Percentiles rank a stretch among this genome's conserved stretches.
Conservation (phyloP, 768 basidiomycete genomes). For the Crucibulum laeve region DNA sequence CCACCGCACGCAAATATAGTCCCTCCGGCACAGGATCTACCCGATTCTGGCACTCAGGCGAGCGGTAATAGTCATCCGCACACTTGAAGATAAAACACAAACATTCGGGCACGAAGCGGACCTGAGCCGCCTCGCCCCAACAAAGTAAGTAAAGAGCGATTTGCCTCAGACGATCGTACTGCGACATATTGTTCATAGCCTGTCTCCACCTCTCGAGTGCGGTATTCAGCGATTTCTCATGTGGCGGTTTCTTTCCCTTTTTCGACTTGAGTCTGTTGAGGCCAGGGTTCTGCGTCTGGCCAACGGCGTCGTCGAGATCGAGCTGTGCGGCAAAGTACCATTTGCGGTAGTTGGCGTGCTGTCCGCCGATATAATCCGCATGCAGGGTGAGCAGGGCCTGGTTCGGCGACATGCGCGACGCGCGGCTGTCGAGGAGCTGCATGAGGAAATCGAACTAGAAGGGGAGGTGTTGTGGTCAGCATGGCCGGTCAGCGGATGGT, state of each 20-base stretch:
- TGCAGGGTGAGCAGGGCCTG: slow-evolving; percentile 94
- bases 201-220: slow-evolving; percentile 93
- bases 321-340: slow-evolving; percentile 99
- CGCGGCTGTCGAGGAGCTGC: slow-evolving; percentile 94
- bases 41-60: slow-evolving; percentile 93
- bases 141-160: slow-evolving; percentile 92
- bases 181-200: slow-evolving; percentile 98
- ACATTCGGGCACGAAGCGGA: slow-evolving; percentile 94
- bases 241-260: slow-evolving; percentile 43
- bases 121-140: slow-evolving; percentile 98
- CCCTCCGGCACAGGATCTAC: slow-evolving; percentile 93
- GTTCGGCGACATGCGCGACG: slow-evolving; percentile 95
- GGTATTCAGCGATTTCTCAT: slow-evolving; percentile 65
- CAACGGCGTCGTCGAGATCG: slow-evolving; percentile 96
- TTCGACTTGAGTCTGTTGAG: slow-evolving; percentile 76
- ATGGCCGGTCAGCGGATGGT: slow-evolving; percentile 6
- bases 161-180: slow-evolving; percentile 95
- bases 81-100: slow-evolving; percentile 99
- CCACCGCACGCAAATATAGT: slow-evolving; percentile 84
- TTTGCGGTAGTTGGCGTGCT: slow-evolving; percentile 98
- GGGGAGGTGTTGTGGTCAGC: slow-evolving; percentile 11
- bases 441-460: slow-evolving; percentile 92
- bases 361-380: slow-evolving; percentile 98
- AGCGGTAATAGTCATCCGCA: slow-evolving; percentile 98
- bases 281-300: slow-evolving; percentile 88